Base-by-base conservation (phyloP, 495 filamentous ascomycete species). In the Acidiella bohemica region DNA sequence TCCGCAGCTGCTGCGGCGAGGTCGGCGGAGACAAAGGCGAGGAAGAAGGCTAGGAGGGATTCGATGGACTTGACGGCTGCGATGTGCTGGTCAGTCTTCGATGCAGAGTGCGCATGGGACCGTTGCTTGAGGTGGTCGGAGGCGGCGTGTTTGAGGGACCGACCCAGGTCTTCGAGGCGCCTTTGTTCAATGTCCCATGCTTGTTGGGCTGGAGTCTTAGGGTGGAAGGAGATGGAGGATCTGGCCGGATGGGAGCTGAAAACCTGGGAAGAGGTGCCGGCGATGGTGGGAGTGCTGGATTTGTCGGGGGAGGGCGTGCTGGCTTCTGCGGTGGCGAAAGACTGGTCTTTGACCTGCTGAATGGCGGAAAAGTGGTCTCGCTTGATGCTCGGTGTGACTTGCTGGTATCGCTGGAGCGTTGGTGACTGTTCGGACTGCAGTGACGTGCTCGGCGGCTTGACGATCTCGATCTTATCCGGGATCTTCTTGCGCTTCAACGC, bases 21-120 rank as follows among this genome's bases (percentile, higher is more conserved):
- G 38, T 52, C 49, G 1, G 39, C 41, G 35, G 30, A 40, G 29
- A 35, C 39, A 46, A 49, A 53, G 36, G 50, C 46, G 4, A 53
- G 46, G 22, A 50, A 19, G 46, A 30, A 53, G 23, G 46, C 39
- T 2, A 53, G 41, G 1, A 49, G 32, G 21, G 44, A 49, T 28
- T 53, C 46, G 16, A 49, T 9, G 17, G 46, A 27, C 28, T 45
- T 45, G 35, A 53, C 28, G 17, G 45, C 46, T 2, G 45, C 50
- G 17, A 53, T 46, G 18, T 32, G 41, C 16, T 44, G 32, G 18
- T 48, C 44, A 26, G 8, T 32, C 11, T 4, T 6, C 14, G 32
- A 20, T 9, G 18, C 11, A 23, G 45, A 28, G 3, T n/a, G 14
- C 3, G 17, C 35, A 23, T 23, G 34, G 21, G 23, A 19, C 22